Conservation (phyloP, 2,329 filamentous ascomycete genomes). For the Colletotrichum cordylinicola region DNA sequence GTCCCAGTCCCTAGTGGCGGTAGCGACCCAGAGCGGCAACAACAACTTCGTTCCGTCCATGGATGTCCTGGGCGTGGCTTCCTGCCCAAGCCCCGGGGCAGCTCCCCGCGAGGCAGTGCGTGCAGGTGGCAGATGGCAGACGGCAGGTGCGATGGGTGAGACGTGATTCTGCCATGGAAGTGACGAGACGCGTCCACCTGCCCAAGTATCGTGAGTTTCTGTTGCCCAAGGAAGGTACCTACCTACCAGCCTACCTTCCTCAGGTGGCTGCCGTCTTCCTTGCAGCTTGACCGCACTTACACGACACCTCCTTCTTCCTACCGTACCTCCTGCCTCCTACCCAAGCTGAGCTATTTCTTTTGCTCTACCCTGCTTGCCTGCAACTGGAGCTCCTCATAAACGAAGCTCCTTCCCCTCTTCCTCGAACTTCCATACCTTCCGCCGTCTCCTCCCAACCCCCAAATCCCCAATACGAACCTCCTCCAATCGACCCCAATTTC, state of each 20-base stretch:
- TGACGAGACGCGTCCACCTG: conserved; percentile 8
- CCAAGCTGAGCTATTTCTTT: background rate
- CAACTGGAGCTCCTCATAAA: background rate
- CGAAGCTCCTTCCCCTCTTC: background rate
- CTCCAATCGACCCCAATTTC: background rate
- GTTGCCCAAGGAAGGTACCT: background rate
- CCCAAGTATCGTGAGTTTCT: conserved; percentile 9
- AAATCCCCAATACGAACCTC: background rate
- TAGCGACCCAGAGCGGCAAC: background rate
- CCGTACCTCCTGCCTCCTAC: background rate
- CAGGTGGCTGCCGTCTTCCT: background rate
- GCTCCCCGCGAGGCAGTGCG: conserved; percentile 19
- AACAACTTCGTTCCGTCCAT: background rate
- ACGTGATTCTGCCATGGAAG: background rate
- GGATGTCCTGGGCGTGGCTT: background rate
- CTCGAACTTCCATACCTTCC: background rate
- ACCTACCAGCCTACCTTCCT: background rate
- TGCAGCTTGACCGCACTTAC: background rate
- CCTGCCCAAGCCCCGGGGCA: conserved; percentile 5
- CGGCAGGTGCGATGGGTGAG: background rate
- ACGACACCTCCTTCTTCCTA: background rate
- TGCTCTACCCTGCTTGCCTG: background rate
- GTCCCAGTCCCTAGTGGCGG: background rate
- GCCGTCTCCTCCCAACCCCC: background rate
- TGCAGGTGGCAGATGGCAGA: background rate